Percentiles rank a stretch among this genome's conserved stretches.
Conservation (phyloP, 805 yeast genomes). For the Candida railenensis region DNA sequence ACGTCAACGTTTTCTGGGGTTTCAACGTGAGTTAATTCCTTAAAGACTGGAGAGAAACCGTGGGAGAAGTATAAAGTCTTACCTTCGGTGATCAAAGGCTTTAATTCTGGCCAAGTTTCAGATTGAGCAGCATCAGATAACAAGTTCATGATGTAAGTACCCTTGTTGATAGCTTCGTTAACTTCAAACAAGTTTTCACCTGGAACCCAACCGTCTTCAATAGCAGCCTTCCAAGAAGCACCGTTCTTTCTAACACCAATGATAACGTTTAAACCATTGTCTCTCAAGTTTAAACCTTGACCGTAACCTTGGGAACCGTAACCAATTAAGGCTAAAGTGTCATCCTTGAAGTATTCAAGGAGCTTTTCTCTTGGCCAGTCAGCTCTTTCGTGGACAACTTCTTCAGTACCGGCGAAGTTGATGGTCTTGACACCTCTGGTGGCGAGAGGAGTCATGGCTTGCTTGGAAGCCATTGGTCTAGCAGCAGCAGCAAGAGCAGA, state of each 20-base stretch:
- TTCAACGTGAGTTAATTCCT: conserved; percentile 93
- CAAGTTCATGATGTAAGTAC: conserved; percentile 96
- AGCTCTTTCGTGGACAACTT: conserved; percentile 95
- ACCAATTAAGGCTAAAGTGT: conserved; percentile 96
- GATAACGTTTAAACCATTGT: conserved; percentile 96
- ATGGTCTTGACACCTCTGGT: conserved; percentile 93
- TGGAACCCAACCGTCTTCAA: conserved; percentile 99
- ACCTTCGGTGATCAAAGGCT: conserved; percentile 92
- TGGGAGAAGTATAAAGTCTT: conserved; percentile 99
- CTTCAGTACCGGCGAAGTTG: conserved; percentile 94
- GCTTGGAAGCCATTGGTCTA: conserved; percentile 43
- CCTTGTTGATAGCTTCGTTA: conserved; percentile 86
- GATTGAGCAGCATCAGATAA: conserved; percentile 99
- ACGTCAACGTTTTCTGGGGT: conserved; percentile 95
- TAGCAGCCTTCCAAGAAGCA: conserved; percentile 99
- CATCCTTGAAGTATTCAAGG: conserved; percentile 94
- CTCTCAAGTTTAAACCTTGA: conserved; percentile 99
- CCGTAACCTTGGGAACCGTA: conserved; percentile 99
- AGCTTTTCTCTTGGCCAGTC: conserved; percentile 99
- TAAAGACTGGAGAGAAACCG: conserved; percentile 99
- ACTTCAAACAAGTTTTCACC: conserved; percentile 97
- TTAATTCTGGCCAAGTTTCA: conserved; percentile 88
- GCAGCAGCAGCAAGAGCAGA: conserved; percentile 49
- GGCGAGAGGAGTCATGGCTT: conserved; percentile 47
- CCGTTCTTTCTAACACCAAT: conserved; percentile 98